Evolutionary conservation across 1,284 basidiomycete genomes (phyloP).

Genomic region (Tilletiopsis washingtonensis): DNA sequence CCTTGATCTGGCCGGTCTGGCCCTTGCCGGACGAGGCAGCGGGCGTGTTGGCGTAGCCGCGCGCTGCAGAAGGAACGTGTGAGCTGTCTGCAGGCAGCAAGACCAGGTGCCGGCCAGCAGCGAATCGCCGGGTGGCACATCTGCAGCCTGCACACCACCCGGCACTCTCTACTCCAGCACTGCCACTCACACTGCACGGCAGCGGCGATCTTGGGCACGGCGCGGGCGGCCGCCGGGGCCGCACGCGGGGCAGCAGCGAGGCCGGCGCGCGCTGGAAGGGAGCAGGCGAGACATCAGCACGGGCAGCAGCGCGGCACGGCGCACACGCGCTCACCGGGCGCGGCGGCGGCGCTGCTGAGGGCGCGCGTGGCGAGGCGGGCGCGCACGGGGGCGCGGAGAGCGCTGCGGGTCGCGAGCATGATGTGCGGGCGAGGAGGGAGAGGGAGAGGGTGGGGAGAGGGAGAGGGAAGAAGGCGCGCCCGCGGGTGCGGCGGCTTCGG

Average conservation of each 20-base stretch:
- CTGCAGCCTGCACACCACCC: not conserved
- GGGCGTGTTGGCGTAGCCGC: not conserved
- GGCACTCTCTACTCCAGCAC: not conserved
- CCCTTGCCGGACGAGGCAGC: not conserved
- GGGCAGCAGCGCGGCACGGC: too few species aligned
- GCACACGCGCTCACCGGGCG: too few species aligned
- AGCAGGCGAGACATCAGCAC: too few species aligned
- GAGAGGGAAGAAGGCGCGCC: too few species aligned
- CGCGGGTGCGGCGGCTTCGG: too few species aligned
- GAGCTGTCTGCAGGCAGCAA: not conserved
- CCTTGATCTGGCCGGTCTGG: conserved; percentile 4
- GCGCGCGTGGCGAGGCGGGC: too few species aligned
- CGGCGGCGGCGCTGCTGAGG: too few species aligned
- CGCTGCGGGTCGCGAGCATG: too few species aligned
- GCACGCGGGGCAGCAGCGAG: not conserved
- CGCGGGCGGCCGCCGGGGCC: too few species aligned
- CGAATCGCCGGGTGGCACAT: not conserved
- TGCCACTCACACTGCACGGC: not conserved
- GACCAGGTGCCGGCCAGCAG: not conserved
- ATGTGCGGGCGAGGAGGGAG: too few species aligned
- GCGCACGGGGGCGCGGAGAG: too few species aligned
- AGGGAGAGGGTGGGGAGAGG: too few species aligned
- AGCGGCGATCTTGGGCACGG: not conserved
- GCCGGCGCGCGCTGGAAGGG: not conserved
- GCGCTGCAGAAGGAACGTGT: not conserved